phyloP scores from a whole-genome alignment of 2,329 filamentous ascomycete species.

The Zymoseptoria tritici region DNA sequence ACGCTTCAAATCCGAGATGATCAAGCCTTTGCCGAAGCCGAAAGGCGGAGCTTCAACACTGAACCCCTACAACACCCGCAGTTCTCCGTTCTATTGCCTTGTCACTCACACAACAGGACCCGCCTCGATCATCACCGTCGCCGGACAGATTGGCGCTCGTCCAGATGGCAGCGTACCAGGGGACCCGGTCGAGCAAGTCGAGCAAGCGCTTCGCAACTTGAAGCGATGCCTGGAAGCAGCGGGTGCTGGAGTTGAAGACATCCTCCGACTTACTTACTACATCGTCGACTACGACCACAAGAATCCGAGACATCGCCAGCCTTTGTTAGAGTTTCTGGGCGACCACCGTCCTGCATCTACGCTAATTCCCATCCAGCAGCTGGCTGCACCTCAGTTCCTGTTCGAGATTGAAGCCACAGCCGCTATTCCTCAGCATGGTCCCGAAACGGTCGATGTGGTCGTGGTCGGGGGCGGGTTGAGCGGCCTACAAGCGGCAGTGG shows the following conservation, averaged over 20 bases:
- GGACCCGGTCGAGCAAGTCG: conserved; percentile 18
- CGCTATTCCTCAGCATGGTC: conserved; percentile 12
- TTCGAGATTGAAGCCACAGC: conserved; percentile 24
- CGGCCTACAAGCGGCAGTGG: conserved; percentile 25
- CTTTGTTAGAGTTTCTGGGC: conserved; percentile 19
- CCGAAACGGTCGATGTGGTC: conserved; percentile 23
- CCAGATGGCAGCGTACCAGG: conserved; percentile 16
- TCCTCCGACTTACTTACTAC: conserved; percentile 22
- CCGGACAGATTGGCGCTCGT: conserved; percentile 20
- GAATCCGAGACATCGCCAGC: conserved; percentile 14
- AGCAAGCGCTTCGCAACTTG: conserved; percentile 19
- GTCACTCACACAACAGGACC: conserved; percentile 12
- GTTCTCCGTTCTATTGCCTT: conserved; percentile 15
- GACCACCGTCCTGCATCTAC: conserved; percentile 21
- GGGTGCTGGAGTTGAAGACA: conserved; percentile 18
- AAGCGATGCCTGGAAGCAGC: conserved; percentile 18
- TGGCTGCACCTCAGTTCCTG: conserved; percentile 20
- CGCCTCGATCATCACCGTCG: conserved; percentile 13
- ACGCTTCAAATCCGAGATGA: not conserved
- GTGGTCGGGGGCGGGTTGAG: conserved; percentile 29
- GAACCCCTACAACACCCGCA: conserved; percentile 11
- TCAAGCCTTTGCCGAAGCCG: not conserved
- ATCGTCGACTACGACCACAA: conserved; percentile 22
- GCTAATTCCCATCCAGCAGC: conserved; percentile 18
- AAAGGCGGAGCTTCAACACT: not conserved